Conservation (phyloP, 73 alveolate species). For the Paramecium biaurelia region DNA sequence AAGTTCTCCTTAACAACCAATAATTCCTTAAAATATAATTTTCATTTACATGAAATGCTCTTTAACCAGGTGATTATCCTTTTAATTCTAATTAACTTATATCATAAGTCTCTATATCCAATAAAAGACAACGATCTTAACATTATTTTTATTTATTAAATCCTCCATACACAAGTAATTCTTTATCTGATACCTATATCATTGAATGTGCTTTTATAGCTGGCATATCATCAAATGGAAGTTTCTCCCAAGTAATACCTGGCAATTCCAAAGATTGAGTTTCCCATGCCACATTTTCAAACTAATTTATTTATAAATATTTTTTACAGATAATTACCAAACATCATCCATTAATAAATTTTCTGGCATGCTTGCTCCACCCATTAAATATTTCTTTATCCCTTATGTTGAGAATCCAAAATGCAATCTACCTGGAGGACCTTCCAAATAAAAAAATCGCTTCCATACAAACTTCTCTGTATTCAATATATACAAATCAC, state of each 20-base stretch:
- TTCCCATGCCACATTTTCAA: slow-evolving; percentile 61
- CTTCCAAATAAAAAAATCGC: slow-evolving; percentile 53
- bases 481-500: slow-evolving; percentile 59
- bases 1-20: slow-evolving; percentile 51
- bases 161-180: slow-evolving; percentile 54
- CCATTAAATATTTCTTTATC: slow-evolving; percentile 40
- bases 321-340: slow-evolving; percentile 31
- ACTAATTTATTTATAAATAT: neutral
- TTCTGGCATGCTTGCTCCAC: slow-evolving; percentile 66
- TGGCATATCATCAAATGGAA: slow-evolving; percentile 39
- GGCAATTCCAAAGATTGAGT: slow-evolving; percentile 9
- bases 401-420: slow-evolving; percentile 50
- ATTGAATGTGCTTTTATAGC: slow-evolving; percentile 55
- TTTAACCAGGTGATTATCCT: slow-evolving; percentile 56
- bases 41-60: slow-evolving; percentile 61
- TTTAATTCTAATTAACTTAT: slow-evolving; percentile 41
- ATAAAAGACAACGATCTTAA: slow-evolving; percentile 23
- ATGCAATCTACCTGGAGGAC: slow-evolving; percentile 58
- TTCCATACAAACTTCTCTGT: slow-evolving; percentile 60
- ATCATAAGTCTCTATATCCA: slow-evolving; percentile 48
- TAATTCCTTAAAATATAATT: neutral
- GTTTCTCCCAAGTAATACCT: slow-evolving; percentile 55
- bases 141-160: slow-evolving; percentile 49
- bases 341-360: slow-evolving; percentile 58
- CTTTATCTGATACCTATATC: slow-evolving; percentile 19